These are phyloP conservation scores for Marchantia polymorpha DNA, from an alignment of 225 moss, liverwort and hornwort species.

Conservation along the genomic window DNA sequence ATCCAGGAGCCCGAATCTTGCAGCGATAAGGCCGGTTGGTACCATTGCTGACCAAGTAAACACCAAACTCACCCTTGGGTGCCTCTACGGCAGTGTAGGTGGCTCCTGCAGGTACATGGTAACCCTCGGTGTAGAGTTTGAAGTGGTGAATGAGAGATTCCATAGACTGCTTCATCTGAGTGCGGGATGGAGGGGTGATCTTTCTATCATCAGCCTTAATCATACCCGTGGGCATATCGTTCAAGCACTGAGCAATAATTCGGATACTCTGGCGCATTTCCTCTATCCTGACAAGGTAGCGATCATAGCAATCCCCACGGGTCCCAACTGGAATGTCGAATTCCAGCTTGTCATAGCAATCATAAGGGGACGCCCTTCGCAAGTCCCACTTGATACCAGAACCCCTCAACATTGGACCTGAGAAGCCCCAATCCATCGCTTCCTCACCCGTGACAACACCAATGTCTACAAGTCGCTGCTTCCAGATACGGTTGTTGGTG, in stretches of 20 bases:
- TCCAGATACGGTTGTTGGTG: constrained; percentile 56
- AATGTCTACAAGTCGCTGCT: constrained; percentile 51
- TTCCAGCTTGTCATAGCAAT: constrained; percentile 40
- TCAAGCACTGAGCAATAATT: constrained; percentile 45
- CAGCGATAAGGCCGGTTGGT: constrained; percentile 47
- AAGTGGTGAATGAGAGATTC: constrained; percentile 57
- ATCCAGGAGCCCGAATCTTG: constrained; percentile 50
- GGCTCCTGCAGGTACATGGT: constrained; percentile 38
- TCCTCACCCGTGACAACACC: constrained; percentile 46
- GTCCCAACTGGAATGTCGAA: constrained; percentile 48
- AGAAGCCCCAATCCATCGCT: constrained; percentile 54
- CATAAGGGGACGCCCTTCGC: constrained; percentile 47
- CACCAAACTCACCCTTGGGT: constrained; percentile 53
- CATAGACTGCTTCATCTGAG: constrained; percentile 60
- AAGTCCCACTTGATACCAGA: constrained; percentile 50
- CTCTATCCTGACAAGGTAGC: constrained; percentile 47
- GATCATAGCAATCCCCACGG: constrained; percentile 51
- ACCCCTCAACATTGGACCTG: constrained; percentile 49
- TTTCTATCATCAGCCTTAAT: constrained; percentile 44
- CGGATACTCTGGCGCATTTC: constrained; percentile 51
- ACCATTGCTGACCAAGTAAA: constrained; percentile 49
- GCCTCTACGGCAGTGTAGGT: constrained; percentile 51
- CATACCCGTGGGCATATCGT: constrained; percentile 49
- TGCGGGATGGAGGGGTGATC: constrained; percentile 40
- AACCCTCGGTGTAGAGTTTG: constrained; percentile 53